Evolutionary conservation across 2,329 filamentous ascomycete genomes (phyloP).

Genomic region (Trichophyton rubrum): DNA sequence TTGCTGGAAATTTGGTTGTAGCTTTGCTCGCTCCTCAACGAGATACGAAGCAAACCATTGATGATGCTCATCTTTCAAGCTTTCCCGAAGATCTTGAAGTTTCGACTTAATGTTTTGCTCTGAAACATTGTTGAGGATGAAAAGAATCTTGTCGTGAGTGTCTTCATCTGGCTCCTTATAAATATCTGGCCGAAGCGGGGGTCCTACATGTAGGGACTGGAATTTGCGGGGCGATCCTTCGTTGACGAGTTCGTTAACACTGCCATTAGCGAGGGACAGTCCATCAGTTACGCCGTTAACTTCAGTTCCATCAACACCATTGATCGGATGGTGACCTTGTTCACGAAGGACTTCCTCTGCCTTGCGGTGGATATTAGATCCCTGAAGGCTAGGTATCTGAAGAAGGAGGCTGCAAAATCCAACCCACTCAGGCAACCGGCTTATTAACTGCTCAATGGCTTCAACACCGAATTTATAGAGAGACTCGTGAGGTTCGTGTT

Average conservation of each 20-base stretch:
- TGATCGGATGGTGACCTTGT: constrained; percentile 46
- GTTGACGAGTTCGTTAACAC: constrained; percentile 48
- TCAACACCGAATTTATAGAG: constrained; percentile 99
- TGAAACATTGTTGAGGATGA: constrained; percentile 93
- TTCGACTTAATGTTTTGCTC: constrained; percentile 77
- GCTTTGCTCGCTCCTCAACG: constrained; percentile 89
- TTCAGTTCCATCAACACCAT: constrained; percentile 39
- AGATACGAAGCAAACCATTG: constrained; percentile 96
- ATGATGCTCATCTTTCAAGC: constrained; percentile 67
- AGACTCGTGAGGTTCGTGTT: constrained; percentile 66
- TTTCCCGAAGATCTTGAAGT: constrained; percentile 65
- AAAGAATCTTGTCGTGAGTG: constrained; percentile 83
- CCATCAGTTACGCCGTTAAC: constrained; percentile 31
- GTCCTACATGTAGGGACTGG: constrained; percentile 62
- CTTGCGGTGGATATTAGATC: constrained; percentile 71
- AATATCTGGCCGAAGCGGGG: constrained; percentile 47
- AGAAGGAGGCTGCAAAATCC: constrained; percentile 78
- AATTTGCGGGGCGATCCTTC: constrained; percentile 62
- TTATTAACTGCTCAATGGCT: constrained; percentile 76
- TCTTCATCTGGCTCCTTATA: constrained; percentile 78
- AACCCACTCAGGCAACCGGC: constrained; percentile 84
- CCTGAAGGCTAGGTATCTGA: constrained; percentile 67
- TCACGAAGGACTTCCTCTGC: constrained; percentile 68
- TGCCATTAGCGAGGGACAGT: constrained; percentile 55
- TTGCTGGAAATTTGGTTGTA: constrained; percentile 92